phyloP scores from a whole-genome alignment of 2,329 filamentous ascomycete genomes.

The Leptodontidium sp. region DNA sequence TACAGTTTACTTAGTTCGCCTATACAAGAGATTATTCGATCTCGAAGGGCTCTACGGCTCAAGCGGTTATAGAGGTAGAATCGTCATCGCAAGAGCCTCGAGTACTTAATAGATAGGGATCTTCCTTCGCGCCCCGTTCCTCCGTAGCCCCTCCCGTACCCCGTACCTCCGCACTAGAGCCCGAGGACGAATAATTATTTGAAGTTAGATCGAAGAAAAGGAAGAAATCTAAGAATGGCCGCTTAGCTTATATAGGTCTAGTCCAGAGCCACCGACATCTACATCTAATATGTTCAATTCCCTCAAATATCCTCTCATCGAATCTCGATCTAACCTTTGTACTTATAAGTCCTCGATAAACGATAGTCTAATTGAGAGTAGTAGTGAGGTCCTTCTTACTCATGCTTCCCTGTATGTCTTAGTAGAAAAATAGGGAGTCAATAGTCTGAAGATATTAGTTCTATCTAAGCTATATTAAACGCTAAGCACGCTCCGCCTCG shows the following conservation, averaged over 20 bases:
- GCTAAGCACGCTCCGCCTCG: constrained; percentile 31
- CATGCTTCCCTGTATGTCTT: constrained; percentile 36
- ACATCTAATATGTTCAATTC: constrained; percentile 32
- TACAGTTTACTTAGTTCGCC: constrained; percentile 32
- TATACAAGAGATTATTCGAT: constrained; percentile 35
- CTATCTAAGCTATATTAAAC: constrained; percentile 36
- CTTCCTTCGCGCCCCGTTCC: constrained; percentile 24
- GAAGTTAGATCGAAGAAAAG: constrained; percentile 29
- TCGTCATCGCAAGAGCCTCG: constrained; percentile 26
- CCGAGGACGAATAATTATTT: constrained; percentile 25
- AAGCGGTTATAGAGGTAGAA: constrained; percentile 27
- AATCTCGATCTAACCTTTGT: constrained; percentile 33
- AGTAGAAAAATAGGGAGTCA: constrained; percentile 34
- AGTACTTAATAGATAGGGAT: constrained; percentile 24
- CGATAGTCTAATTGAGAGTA: constrained; percentile 29
- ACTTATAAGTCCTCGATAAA: constrained; percentile 27
- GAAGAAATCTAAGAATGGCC: constrained; percentile 32
- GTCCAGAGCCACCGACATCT: constrained; percentile 28
- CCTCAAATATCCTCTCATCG: constrained; percentile 34
- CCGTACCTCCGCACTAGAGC: constrained; percentile 27
- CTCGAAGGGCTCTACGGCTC: constrained; percentile 27
- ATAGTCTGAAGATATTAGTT: constrained; percentile 35
- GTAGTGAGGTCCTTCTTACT: constrained; percentile 33
- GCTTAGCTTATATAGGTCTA: constrained; percentile 27
- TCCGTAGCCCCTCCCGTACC: constrained; percentile 19